phyloP scores from a whole-genome alignment of 2,329 filamentous ascomycete species.

The Lecanicillium sp. region DNA sequence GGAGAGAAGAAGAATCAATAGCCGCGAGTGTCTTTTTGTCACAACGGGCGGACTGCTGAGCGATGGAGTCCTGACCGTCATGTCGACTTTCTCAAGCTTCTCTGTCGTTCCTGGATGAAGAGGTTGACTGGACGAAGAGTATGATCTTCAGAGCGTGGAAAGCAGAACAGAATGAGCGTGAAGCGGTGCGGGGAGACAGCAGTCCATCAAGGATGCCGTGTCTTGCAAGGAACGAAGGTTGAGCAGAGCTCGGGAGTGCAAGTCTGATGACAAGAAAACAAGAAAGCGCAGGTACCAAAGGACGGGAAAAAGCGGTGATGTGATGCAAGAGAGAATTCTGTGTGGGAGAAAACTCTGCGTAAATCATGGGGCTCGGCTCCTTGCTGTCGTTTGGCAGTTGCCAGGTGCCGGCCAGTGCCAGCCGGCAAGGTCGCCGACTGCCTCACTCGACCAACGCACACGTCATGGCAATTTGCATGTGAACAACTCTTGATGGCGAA shows the following conservation, averaged over 20 bases:
- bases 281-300: conserved; percentile 8
- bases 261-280: neutral
- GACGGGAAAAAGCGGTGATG: conserved; percentile 7
- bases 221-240: conserved; percentile 1
- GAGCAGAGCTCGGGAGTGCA: conserved; percentile 5
- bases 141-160: no score
- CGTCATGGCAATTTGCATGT: neutral
- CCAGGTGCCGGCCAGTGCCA: no score
- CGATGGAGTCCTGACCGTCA: neutral
- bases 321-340: neutral
- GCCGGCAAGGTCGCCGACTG: conserved; percentile 3
- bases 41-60: neutral
- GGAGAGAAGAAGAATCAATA: neutral
- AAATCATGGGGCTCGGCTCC: neutral
- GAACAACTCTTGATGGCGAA: neutral
- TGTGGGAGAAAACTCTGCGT: neutral
- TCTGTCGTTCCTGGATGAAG: neutral
- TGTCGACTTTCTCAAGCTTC: neutral
- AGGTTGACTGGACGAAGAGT: no score
- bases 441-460: neutral
- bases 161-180: neutral
- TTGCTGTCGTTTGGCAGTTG: conserved; percentile 10
- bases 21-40: neutral
- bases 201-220: conserved; percentile 7
- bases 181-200: neutral